Evolutionary conservation across 257 asterid species (phyloP), one percentile per base, ranked within the genome.

Genomic region (Rubia yunnanensis): DNA sequence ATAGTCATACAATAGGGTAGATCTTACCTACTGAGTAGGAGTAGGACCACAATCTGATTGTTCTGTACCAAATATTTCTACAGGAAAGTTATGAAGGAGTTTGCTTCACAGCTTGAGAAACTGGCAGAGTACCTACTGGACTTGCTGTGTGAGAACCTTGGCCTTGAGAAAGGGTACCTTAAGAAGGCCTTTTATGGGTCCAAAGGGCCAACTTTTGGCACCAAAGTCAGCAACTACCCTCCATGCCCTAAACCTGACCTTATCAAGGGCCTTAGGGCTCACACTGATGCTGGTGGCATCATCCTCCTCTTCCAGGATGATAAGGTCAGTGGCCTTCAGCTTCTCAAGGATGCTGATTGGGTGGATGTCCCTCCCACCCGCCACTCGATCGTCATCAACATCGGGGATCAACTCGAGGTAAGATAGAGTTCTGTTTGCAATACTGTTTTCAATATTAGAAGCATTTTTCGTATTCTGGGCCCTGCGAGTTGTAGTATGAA

Each of bases 281-380:
- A 87, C 86, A 87, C 91, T 17, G 89, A 87, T 48, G 95, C 95
- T 10, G 91, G 95, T 9, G 91, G 95, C 49, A 79, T 87, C 62
- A 81, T 87, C 72, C 82, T 87, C 17, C 86, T 87, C 55, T 87
- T 87, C 76, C 95, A 87, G 57, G 95, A 87, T 53, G 95, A 82
- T 66, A 84, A 81, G 67, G 95, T 87, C 63, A 87, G 86, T 7
- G 95, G 95, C 28, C 85, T 86, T 14, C 95, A 86, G 78, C 91
- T 86, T 2, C 91, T 86, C 14, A 86, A 86, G 68, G 95, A 79
- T 55, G 91, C 76, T 1, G 59, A 81, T 34, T 86, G 95, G 95
- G 68, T 84, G 31, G 88, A 84, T 30, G 95, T 86, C 13, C 95
- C 91, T 3, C 95, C 95, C 5, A 81, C 74, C 85, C 86, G 86